A percentile compares a stretch with the other conserved stretches of the same genome.
phyloP scores from a whole-genome alignment of 345 rosid species.

The Excoecaria cochinchinensis region DNA sequence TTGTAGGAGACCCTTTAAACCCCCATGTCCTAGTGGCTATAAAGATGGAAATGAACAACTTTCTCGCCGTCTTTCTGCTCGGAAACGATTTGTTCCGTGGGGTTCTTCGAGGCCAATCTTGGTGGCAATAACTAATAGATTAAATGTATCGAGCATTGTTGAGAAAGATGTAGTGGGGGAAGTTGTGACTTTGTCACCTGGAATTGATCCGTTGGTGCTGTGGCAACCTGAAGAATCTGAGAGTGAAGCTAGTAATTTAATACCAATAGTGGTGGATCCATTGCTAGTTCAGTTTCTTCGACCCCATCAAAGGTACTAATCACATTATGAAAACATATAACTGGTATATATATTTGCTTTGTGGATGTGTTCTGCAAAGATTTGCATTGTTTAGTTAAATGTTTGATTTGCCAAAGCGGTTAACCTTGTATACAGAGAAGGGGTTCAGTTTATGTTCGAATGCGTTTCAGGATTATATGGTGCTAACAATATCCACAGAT shows the following conservation, averaged over 20 bases:
- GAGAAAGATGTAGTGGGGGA: constrained; percentile 54
- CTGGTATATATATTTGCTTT: not conserved
- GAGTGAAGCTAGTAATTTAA: constrained; percentile 33
- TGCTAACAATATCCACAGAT: constrained; percentile 62
- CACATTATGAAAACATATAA: constrained; percentile 11
- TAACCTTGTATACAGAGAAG: constrained; percentile 66
- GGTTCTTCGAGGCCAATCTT: constrained; percentile 68
- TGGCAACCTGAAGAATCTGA: constrained; percentile 76
- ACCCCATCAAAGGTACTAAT: constrained; percentile 89
- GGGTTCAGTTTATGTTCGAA: constrained; percentile 98
- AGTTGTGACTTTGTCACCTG: constrained; percentile 68
- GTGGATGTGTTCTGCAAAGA: not conserved
- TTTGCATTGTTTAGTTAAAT: not conserved
- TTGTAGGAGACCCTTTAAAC: constrained; percentile 95
- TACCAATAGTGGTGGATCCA: constrained; percentile 70
- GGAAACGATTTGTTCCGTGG: constrained; percentile 95
- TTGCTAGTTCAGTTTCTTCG: constrained; percentile 91
- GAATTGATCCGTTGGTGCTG: constrained; percentile 72
- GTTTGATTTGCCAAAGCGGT: not conserved
- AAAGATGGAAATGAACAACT: constrained; percentile 52
- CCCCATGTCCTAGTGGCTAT: constrained; percentile 68
- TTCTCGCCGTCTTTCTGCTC: constrained; percentile 79
- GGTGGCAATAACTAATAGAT: constrained; percentile 42
- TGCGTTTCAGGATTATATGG: constrained; percentile 76
- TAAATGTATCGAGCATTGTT: constrained; percentile 21